Evolutionary conservation across 2,329 filamentous ascomycete species (phyloP).

Genomic region (Colletotrichum gloeosporioides): DNA sequence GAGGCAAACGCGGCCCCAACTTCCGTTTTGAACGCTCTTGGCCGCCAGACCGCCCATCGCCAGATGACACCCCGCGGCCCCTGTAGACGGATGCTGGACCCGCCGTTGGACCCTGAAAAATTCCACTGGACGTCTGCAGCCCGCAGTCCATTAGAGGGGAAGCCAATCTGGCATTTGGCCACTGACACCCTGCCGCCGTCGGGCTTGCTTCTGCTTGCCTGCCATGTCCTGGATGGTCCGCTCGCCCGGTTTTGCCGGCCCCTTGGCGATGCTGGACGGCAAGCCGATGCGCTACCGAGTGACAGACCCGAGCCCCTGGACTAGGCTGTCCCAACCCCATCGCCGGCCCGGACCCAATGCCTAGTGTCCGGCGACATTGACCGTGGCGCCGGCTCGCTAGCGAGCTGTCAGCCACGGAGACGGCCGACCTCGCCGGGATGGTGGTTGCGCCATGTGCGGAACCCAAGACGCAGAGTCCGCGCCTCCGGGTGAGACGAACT

Average conservation of each 20-base stretch:
- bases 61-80: constrained; percentile 11
- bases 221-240: not conserved
- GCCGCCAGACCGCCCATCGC: constrained; percentile 22
- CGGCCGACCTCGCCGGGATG: not conserved
- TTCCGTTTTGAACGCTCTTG: constrained; percentile 21
- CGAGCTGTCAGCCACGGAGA: not conserved
- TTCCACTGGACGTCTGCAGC: not conserved
- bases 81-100: not conserved
- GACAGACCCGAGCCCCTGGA: not conserved
- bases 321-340: not conserved
- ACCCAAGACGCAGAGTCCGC: not conserved
- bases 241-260: not conserved
- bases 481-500: not conserved
- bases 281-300: not conserved
- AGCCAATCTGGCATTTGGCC: constrained; percentile 14
- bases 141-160: constrained; percentile 13
- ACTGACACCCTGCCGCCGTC: not conserved
- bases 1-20: constrained; percentile 15
- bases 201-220: not conserved
- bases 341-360: not conserved
- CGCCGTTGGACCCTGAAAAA: constrained; percentile 17
- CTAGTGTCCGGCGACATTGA: not conserved
- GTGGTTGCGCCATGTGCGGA: not conserved
- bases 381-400: not conserved
- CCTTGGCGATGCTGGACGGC: not conserved